Evolutionary conservation across 306 rosid genomes (phyloP).

Genomic region (Vigna nakashimae): DNA sequence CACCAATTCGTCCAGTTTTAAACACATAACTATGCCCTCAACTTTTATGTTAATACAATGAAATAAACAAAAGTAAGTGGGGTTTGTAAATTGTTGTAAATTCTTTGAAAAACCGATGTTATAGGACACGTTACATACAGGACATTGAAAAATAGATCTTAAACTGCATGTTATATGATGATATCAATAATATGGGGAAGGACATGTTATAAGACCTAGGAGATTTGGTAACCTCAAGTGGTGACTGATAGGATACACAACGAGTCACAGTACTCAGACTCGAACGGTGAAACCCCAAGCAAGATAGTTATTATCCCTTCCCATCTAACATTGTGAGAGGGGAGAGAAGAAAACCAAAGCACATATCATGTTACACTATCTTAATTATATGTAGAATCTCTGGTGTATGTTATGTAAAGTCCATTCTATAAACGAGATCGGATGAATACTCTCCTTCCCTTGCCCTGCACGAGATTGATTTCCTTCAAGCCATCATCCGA

Average conservation of each 20-base stretch:
- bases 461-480: conserved; percentile 45
- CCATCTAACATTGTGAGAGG: conserved; percentile 1
- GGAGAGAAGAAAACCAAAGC: background rate
- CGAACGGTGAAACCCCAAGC: conserved; percentile 6
- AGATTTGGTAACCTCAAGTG: conserved; percentile 20
- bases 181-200: conserved; percentile 1
- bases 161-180: background rate
- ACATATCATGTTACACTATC: conserved; percentile 28
- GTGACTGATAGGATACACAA: too few species aligned
- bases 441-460: conserved; percentile 67
- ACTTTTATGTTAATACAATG: background rate
- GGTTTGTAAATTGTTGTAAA: background rate
- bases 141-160: background rate
- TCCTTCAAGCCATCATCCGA: conserved; percentile 51
- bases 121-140: background rate
- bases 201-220: conserved; percentile 5
- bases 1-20: background rate
- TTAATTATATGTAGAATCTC: conserved; percentile 25
- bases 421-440: conserved; percentile 69
- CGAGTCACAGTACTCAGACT: background rate
- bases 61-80: conserved; percentile 1
- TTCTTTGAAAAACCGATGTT: conserved; percentile 8
- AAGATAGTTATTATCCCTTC: background rate
- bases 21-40: background rate
- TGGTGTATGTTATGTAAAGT: background rate